phyloP scores from a whole-genome alignment of 73 alveolate species.

The Symbiodinium pilosum region DNA sequence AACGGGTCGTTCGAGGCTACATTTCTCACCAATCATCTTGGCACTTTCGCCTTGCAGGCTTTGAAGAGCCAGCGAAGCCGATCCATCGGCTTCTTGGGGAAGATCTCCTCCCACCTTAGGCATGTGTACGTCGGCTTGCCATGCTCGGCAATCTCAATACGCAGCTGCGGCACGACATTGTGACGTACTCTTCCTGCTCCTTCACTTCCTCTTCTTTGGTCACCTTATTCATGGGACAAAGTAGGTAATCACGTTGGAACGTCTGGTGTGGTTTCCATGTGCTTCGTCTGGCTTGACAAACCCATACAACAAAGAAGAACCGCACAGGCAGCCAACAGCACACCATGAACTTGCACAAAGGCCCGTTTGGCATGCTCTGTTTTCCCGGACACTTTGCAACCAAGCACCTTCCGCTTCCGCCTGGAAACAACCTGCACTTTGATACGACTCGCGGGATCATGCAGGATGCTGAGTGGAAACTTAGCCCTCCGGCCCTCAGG shows the following conservation, averaged over 20 bases:
- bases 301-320: too few relatives aligned
- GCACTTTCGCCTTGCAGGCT: slow-evolving; percentile 71
- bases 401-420: slow-evolving; percentile 61
- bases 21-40: too few relatives aligned
- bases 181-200: slow-evolving; percentile 86
- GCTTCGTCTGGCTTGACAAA: too few relatives aligned
- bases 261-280: too few relatives aligned
- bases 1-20: too few relatives aligned
- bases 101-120: slow-evolving; percentile 77
- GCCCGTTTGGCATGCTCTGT: too few relatives aligned
- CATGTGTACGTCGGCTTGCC: not conserved
- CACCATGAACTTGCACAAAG: too few relatives aligned
- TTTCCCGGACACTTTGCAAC: not conserved
- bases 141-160: not conserved
- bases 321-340: too few relatives aligned
- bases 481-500: too few relatives aligned
- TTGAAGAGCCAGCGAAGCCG: slow-evolving; percentile 86
- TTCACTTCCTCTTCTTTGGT: slow-evolving; percentile 90
- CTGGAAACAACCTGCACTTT: slow-evolving; percentile 46
- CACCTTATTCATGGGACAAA: slow-evolving; percentile 51
- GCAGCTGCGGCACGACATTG: slow-evolving; percentile 59
- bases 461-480: too few relatives aligned
- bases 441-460: too few relatives aligned
- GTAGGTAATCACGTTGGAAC: too few relatives aligned
- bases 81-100: slow-evolving; percentile 80